Evolutionary conservation across 2,329 filamentous ascomycete species (phyloP), one percentile per base, ranked within the genome.

Genomic region (Diplodia sapinea): DNA sequence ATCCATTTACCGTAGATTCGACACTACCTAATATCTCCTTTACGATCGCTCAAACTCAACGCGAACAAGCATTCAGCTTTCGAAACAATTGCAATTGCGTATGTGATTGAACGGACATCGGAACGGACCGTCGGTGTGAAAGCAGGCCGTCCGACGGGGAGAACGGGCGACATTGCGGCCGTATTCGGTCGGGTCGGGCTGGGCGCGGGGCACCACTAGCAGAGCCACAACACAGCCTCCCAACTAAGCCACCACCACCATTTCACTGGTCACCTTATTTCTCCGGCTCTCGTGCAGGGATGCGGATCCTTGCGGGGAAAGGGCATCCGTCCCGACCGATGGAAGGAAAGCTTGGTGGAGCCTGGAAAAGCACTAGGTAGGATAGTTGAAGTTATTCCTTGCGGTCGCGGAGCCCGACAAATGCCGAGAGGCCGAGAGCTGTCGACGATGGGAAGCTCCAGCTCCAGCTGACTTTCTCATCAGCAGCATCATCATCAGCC

Each of bases 171-270:
- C 8, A 17, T 33, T 62, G 26, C 31, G n/a, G 59, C 26, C 59
- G 43, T 61, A 49, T 33, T 15, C 26, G 57, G 23, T 33, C 20
- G 26, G 38, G 31, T 3, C 20, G 4, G 26, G 13, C 3, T 8
- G 6, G 13, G 20, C 26, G 38, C 56, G 31, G 47, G 56, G 29
- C 38, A 26, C 56, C 8, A 26, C 56, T 40, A 9, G 47, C 59
- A 17, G 23, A 63, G 59, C 59, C 59, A 63, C 59, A 38, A 38
- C 47, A 63, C 47, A 50, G 59, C 59, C 59, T 38, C 59, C 47
- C n/a, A 36, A 26, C 43, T 38, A 51, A 51, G 38, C 40, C 26
- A 17, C 23, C 49, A 43, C 56, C 26, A 17, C 13, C 13, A 4
- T 17, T 11, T 47, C 43, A 47, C 17, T 47, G n/a, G 20, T 47